phyloP scores from a whole-genome alignment of 306 rosid species.

The Arachis hypogaea region DNA sequence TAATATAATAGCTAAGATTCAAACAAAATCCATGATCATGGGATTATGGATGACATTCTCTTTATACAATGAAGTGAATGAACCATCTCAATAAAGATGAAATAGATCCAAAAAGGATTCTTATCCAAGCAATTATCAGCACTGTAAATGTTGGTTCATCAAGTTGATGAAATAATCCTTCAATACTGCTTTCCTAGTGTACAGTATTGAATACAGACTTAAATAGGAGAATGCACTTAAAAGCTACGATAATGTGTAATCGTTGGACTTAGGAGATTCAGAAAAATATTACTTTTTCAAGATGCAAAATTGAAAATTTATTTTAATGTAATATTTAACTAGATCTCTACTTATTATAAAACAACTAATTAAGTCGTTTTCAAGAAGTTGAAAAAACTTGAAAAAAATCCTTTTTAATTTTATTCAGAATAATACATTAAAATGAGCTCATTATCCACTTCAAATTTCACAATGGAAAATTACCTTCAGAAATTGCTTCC shows the following conservation, averaged over 20 bases:
- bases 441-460: background rate
- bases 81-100: background rate
- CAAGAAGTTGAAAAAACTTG: background rate
- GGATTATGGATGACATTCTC: background rate
- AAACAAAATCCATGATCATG: background rate
- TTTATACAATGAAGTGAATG: background rate
- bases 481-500: conserved; percentile 87
- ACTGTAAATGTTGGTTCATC: background rate
- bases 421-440: too few relatives aligned
- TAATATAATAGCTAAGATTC: background rate
- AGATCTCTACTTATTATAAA: too few relatives aligned
- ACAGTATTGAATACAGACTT: background rate
- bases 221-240: background rate
- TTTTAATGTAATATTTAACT: too few relatives aligned
- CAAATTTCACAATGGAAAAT: background rate
- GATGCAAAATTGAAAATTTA: too few relatives aligned
- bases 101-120: background rate
- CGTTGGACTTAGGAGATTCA: too few relatives aligned
- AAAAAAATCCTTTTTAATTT: background rate
- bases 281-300: too few relatives aligned
- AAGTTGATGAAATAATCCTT: background rate
- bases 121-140: background rate
- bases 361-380: background rate
- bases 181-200: background rate
- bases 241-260: background rate